These are phyloP conservation scores for Neonectria coccinea DNA, from an alignment of 2,329 filamentous ascomycete genomes.

Conservation along the genomic window DNA sequence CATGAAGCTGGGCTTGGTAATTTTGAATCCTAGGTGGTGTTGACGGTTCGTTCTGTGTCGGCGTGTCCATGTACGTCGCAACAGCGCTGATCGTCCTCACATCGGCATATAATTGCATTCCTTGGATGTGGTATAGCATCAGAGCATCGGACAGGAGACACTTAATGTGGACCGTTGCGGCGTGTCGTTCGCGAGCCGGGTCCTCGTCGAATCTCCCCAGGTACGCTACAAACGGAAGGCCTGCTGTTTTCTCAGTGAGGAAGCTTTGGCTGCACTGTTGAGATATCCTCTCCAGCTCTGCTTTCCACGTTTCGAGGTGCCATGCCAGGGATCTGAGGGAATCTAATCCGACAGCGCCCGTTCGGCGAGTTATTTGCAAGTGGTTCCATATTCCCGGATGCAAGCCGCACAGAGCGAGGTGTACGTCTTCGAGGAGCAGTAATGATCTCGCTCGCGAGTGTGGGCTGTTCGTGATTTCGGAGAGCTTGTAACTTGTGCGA, in stretches of 20 bases:
- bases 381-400: slow-evolving; percentile 49
- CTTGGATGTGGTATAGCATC: slow-evolving; percentile 54
- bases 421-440: slow-evolving; percentile 51
- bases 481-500: slow-evolving; percentile 47
- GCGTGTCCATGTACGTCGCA: slow-evolving; percentile 32
- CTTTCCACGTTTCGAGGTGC: slow-evolving; percentile 45
- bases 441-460: slow-evolving; percentile 44
- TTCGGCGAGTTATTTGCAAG: slow-evolving; percentile 42
- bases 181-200: slow-evolving; percentile 37
- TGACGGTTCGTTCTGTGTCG: slow-evolving; percentile 28
- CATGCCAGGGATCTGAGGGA: slow-evolving; percentile 36
- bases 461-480: slow-evolving; percentile 46
- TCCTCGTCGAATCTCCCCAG: slow-evolving; percentile 45
- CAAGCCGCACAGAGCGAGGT: slow-evolving; percentile 48
- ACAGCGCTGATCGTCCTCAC: slow-evolving; percentile 46
- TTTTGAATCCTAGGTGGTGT: slow-evolving; percentile 36
- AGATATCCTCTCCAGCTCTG: slow-evolving; percentile 40
- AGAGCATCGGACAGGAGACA: slow-evolving; percentile 48
- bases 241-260: slow-evolving; percentile 23
- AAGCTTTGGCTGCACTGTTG: slow-evolving; percentile 36
- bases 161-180: slow-evolving; percentile 46
- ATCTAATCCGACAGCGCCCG: slow-evolving; percentile 29
- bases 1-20: slow-evolving; percentile 35
- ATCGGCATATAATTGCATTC: slow-evolving; percentile 52
- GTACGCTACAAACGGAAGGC: slow-evolving; percentile 45